Base-by-base conservation (phyloP, 345 rosid genomes). In the Arabidopsis suecica region DNA sequence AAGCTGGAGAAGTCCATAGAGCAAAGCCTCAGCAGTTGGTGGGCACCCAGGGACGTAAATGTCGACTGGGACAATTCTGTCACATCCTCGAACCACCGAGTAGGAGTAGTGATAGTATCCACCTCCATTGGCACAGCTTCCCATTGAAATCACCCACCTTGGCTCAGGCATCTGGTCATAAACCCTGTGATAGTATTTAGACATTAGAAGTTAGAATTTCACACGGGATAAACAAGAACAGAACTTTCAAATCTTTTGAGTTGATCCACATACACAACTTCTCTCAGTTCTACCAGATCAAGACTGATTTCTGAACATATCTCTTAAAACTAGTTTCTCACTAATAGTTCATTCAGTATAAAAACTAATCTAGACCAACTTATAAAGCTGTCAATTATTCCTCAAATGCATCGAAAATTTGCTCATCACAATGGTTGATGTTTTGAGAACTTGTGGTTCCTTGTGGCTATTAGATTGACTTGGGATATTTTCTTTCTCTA, bases 141-240 rank as follows among this genome's bases (percentile, higher is more conserved):
- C 99, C 98, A 92, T 95, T 6, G 99, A 92, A 60, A 95, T 89
- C 45, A 95, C 98, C 98, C 98, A 92, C 79, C 96, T 89, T 5
- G 99, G 98, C 80, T 95, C 98, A 0, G 97, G 99, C 99, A 95
- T 95, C 75, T 95, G 98, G 76, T 90, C 99, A 71, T 95, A 95
- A 36, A 95, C 98, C 93, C 98, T 91, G 93, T 54, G 55, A 81
- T 71, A 18, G 77, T 54, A 59, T 70, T n/a, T 12, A 54, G 23
- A 62, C 4, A 61, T 61, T 55, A 79, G 34, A 5, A 63, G 18
- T 10, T 56, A 14, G 16, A 72, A 33, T 34, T 36, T 65, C 58
- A 78, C 12, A 60, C 13, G 60, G 3, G 47, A 38, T 60, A 51
- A n/a, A 25, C 68, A 37, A 4, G 22, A 76, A 25, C 42, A 61